A percentile compares a stretch with the other conserved stretches of the same genome.
Evolutionary conservation across 1,284 basidiomycete genomes (phyloP).

Genomic region (Pseudozyma flocculosa): DNA sequence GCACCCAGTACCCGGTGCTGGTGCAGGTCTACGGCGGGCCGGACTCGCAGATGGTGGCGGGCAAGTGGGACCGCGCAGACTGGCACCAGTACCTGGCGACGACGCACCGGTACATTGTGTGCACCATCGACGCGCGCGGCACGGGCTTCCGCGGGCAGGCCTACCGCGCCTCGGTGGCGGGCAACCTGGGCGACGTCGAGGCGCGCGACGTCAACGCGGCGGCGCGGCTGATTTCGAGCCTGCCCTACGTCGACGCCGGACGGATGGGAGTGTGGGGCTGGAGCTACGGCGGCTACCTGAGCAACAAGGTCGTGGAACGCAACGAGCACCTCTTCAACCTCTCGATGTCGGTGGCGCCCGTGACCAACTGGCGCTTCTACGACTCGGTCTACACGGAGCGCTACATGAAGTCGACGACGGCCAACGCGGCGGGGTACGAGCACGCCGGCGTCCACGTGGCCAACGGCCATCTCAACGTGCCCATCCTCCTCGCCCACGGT

Average conservation of each 20-base stretch:
- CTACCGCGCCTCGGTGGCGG: conserved; percentile 78
- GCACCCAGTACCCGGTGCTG: conserved; percentile 83
- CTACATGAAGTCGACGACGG: conserved; percentile 83
- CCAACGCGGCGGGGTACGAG: conserved; percentile 79
- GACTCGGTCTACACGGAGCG: conserved; percentile 87
- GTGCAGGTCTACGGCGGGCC: conserved; percentile 76
- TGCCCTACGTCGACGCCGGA: conserved; percentile 74
- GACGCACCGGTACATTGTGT: conserved; percentile 78
- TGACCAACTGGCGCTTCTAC: conserved; percentile 62
- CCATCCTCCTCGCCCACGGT: conserved; percentile 86
- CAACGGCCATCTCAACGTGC: conserved; percentile 74
- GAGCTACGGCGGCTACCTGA: conserved; percentile 50
- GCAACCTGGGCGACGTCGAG: conserved; percentile 82
- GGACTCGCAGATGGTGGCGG: conserved; percentile 63
- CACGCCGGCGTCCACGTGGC: conserved; percentile 81
- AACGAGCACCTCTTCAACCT: conserved; percentile 80
- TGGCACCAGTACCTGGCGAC: conserved; percentile 87
- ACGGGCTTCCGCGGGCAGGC: conserved; percentile 84
- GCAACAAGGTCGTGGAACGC: conserved; percentile 60
- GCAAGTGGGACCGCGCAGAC: conserved; percentile 24
- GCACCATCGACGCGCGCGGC: conserved; percentile 86
- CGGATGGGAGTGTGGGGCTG: conserved; percentile 72
- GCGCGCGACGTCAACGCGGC: conserved; percentile 82
- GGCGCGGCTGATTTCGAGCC: conserved; percentile 62
- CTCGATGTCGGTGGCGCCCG: conserved; percentile 77